Conservation (phyloP, 495 filamentous ascomycete genomes). For the Sporormia fimetaria region DNA sequence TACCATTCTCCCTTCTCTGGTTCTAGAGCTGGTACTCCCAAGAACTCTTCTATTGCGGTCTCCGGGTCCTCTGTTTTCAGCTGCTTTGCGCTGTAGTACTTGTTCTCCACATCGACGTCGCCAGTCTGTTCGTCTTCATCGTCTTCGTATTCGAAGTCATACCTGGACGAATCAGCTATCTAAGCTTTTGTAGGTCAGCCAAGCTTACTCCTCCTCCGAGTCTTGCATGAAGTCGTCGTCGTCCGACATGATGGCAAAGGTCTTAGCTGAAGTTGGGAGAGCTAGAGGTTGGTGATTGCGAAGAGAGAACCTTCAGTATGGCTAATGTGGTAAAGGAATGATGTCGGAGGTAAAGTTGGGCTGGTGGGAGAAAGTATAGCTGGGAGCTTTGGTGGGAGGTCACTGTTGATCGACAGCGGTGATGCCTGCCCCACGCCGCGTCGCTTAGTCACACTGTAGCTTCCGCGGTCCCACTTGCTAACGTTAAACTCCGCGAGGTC, state of each 20-base stretch:
- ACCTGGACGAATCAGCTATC: conserved; percentile 39
- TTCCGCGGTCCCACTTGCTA: too few relatives aligned
- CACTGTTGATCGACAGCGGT: too few relatives aligned
- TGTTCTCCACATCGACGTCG: conserved; percentile 94
- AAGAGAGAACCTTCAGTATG: too few relatives aligned
- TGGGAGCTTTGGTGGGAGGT: too few relatives aligned
- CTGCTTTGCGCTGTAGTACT: conserved; percentile 99
- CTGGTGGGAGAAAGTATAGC: too few relatives aligned
- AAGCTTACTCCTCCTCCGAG: conserved; percentile 70
- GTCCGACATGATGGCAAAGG: conserved; percentile 64
- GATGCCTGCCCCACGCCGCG: too few relatives aligned
- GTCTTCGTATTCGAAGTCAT: conserved; percentile 93
- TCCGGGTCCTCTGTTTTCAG: conserved; percentile 79
- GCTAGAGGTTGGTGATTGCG: too few relatives aligned
- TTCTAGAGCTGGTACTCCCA: conserved; percentile 74
- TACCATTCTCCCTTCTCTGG: conserved; percentile 88
- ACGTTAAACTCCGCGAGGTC: too few relatives aligned
- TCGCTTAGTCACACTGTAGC: too few relatives aligned
- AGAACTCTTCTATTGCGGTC: conserved; percentile 82
- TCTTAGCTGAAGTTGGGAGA: too few relatives aligned
- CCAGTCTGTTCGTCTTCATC: conserved; percentile 78
- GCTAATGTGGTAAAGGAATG: too few relatives aligned
- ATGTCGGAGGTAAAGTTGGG: too few relatives aligned
- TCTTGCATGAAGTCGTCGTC: conserved; percentile 98
- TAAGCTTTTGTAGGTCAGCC: background rate